Conservation (phyloP, 2,329 filamentous ascomycete species). For the Ophidiomyces ophidiicola region DNA sequence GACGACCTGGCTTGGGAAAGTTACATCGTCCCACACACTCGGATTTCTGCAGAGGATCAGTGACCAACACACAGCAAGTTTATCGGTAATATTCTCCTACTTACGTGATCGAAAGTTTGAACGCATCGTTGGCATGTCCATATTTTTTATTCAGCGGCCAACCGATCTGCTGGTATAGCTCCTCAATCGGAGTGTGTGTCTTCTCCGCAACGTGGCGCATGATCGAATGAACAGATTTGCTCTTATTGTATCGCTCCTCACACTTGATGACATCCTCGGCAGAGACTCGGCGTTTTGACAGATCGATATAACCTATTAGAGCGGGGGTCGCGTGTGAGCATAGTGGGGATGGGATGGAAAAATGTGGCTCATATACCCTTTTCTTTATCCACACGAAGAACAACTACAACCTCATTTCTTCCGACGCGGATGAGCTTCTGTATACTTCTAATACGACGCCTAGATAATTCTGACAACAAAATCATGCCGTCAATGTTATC, state of each 20-base stretch:
- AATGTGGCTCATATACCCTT: conserved; percentile 50
- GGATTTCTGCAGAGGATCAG: conserved; percentile 66
- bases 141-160: conserved; percentile 98
- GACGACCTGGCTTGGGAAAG: conserved; percentile 73
- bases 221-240: conserved; percentile 98
- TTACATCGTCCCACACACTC: conserved; percentile 87
- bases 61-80: background rate
- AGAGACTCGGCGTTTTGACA: conserved; percentile 95
- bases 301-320: conserved; percentile 73
- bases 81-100: too few species aligned
- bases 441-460: conserved; percentile 95
- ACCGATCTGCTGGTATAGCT: conserved; percentile 82
- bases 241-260: conserved; percentile 99
- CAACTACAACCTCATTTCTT: conserved; percentile 95
- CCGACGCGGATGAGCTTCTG: conserved; percentile 98
- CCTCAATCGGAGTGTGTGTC: conserved; percentile 85
- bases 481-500: conserved; percentile 99
- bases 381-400: conserved; percentile 97
- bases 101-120: conserved; percentile 97
- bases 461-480: conserved; percentile 87
- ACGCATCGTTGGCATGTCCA: conserved; percentile 91
- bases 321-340: background rate
- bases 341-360: conserved; percentile 14
- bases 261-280: conserved; percentile 97
- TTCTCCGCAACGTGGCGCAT: conserved; percentile 98